Percentiles rank a stretch among this genome's conserved stretches.
phyloP scores from a whole-genome alignment of 2,329 filamentous ascomycete species.

The Penicillium oxalicum region DNA sequence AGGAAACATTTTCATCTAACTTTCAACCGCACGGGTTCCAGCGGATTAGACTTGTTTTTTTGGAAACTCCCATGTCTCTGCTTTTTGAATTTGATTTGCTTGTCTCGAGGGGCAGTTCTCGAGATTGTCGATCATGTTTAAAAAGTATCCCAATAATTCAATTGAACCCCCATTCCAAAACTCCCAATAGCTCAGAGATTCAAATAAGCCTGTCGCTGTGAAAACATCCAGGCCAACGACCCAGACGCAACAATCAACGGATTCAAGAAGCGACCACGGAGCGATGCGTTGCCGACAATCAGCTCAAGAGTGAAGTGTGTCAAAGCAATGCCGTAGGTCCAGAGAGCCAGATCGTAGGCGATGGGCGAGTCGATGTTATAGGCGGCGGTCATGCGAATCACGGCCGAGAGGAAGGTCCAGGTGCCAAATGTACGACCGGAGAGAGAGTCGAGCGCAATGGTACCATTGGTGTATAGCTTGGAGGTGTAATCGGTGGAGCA shows the following conservation, averaged over 20 bases:
- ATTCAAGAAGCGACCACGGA: constrained; percentile 54
- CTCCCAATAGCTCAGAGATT: constrained; percentile 9
- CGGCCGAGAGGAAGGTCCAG: constrained; percentile 73
- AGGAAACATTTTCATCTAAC: neutral
- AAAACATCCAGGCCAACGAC: constrained; percentile 56
- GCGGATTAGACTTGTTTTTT: too few species aligned
- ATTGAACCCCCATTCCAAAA: too few species aligned
- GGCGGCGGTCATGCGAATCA: constrained; percentile 75
- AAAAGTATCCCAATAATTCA: too few species aligned
- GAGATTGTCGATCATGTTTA: too few species aligned
- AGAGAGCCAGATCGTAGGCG: constrained; percentile 73
- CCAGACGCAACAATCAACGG: constrained; percentile 54
- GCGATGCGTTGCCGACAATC: constrained; percentile 67
- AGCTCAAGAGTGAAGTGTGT: constrained; percentile 74
- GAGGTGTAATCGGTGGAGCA: constrained; percentile 71
- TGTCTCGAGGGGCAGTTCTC: too few species aligned
- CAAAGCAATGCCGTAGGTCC: constrained; percentile 74
- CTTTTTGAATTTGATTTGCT: too few species aligned
- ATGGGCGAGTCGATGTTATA: constrained; percentile 69
- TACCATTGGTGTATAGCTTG: constrained; percentile 66
- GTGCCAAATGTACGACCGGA: constrained; percentile 77
- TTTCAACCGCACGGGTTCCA: too few species aligned
- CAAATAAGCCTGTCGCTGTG: constrained; percentile 46
- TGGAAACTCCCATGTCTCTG: too few species aligned
- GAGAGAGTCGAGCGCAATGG: constrained; percentile 61